A percentile compares a stretch with the other conserved stretches of the same genome.
These are phyloP conservation scores for Chytriomyces hyalinus DNA, from an alignment of 192 early-diverging fungal genomes.

Conservation along the genomic window DNA sequence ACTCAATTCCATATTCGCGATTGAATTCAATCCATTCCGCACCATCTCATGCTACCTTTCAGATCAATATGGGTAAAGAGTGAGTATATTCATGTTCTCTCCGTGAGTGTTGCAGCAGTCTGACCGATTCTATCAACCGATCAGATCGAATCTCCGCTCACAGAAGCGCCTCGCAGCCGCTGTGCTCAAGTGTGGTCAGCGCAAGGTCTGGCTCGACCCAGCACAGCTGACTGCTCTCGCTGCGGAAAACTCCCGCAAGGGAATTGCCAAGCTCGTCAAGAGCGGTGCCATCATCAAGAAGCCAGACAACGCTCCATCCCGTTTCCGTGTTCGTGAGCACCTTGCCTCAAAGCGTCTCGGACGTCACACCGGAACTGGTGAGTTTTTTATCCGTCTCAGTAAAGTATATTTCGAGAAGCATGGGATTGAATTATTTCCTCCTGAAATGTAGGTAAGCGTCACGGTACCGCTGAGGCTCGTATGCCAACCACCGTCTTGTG, in stretches of 20 bases:
- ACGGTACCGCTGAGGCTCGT: slow-evolving; percentile 96
- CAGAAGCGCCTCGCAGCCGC: slow-evolving; percentile 97
- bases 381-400: slow-evolving; percentile 11
- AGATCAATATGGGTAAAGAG: neutral
- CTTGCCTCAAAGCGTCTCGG: slow-evolving; percentile 94
- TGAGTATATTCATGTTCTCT: neutral
- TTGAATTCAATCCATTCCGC: too few relatives aligned
- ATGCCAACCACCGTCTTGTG: slow-evolving; percentile 95
- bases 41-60: too few relatives aligned
- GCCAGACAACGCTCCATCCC: slow-evolving; percentile 84
- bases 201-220: slow-evolving; percentile 99
- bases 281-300: slow-evolving; percentile 96
- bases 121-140: neutral
- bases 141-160: slow-evolving; percentile 63
- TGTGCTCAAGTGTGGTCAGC: slow-evolving; percentile 96
- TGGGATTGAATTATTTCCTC: neutral
- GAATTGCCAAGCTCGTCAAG: slow-evolving; percentile 97
- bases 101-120: neutral
- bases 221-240: slow-evolving; percentile 93
- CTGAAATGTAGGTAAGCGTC: slow-evolving; percentile 62
- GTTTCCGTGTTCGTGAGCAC: slow-evolving; percentile 91
- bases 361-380: slow-evolving; percentile 92
- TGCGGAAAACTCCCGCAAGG: slow-evolving; percentile 93
- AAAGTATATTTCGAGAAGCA: neutral
- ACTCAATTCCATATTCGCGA: too few relatives aligned